Conservation (phyloP, 352 stramenopile genomes). For the Phytophthora crassamura region DNA sequence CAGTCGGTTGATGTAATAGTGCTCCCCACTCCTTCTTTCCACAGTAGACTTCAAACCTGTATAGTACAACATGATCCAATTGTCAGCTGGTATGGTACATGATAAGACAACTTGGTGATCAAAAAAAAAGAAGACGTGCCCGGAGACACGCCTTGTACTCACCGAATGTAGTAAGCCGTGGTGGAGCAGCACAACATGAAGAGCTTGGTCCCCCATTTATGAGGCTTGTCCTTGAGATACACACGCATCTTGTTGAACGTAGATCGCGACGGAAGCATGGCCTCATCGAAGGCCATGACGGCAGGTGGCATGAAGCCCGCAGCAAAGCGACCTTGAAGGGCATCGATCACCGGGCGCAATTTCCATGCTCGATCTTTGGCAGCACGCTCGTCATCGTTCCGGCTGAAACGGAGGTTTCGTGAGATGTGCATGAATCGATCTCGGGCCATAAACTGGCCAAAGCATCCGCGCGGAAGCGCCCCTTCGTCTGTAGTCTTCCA, state of each 20-base stretch:
- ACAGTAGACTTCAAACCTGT: conserved; percentile 12
- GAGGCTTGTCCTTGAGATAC: conserved; percentile 1
- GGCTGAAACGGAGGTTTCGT: conserved; percentile 1
- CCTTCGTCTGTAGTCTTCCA: neutral
- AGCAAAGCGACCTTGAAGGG: neutral
- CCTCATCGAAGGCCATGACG: conserved; percentile 6
- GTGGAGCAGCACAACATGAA: conserved; percentile 9
- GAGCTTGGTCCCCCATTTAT: conserved; percentile 10
- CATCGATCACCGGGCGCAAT: neutral
- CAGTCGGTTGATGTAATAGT: neutral
- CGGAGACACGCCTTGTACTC: neutral
- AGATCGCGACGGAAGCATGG: conserved; percentile 3
- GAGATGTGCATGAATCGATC: conserved; percentile 14
- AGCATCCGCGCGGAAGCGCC: neutral
- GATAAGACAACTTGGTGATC: neutral
- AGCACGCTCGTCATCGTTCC: neutral
- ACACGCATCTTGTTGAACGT: conserved; percentile 2
- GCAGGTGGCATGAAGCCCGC: neutral
- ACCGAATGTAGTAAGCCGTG: conserved; percentile 8
- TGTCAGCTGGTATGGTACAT: neutral
- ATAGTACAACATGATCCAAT: neutral
- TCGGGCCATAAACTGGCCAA: conserved; percentile 2
- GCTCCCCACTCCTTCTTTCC: neutral
- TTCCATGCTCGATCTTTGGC: neutral
- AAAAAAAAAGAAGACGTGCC: conserved; percentile 3